Percentiles rank a stretch among this genome's conserved stretches.
phyloP scores from a whole-genome alignment of 768 basidiomycete genomes.

The Cyclocybe cylindracea region DNA sequence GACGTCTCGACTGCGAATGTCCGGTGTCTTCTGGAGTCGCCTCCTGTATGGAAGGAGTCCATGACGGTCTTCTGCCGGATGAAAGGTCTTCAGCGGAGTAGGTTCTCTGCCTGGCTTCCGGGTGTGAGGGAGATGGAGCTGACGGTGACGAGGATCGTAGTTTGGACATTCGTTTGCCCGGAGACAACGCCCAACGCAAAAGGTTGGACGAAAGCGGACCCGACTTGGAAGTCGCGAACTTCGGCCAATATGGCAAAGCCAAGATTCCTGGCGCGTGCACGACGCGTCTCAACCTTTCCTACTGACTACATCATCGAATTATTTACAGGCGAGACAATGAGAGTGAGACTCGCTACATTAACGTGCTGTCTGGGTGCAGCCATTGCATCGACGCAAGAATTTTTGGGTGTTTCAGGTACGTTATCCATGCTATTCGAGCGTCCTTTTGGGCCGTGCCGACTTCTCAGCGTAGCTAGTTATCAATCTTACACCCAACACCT shows the following conservation, averaged over 20 bases:
- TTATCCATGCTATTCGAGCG: too few species aligned
- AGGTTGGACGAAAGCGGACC: background rate
- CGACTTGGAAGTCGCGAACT: background rate
- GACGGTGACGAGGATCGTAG: conserved; percentile 11
- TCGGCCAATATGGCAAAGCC: too few species aligned
- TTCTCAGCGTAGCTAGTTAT: background rate
- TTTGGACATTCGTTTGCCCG: conserved; percentile 6
- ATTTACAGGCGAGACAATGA: too few species aligned
- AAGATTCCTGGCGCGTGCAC: too few species aligned
- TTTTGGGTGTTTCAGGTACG: too few species aligned
- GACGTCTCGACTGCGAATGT: conserved; percentile 16
- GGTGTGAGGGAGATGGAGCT: conserved; percentile 5
- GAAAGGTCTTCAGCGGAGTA: background rate
- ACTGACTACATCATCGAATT: too few species aligned
- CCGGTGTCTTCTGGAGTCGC: conserved; percentile 10
- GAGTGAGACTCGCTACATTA: too few species aligned
- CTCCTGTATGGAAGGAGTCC: conserved; percentile 25
- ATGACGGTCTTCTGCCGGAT: conserved; percentile 23
- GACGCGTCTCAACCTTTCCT: too few species aligned
- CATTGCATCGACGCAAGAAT: too few species aligned
- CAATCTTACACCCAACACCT: conserved; percentile 27
- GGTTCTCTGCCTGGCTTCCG: background rate
- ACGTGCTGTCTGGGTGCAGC: too few species aligned
- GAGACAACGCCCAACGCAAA: background rate
- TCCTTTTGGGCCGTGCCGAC: too few species aligned